phyloP scores from a whole-genome alignment of 192 early-diverging fungal genomes.

The Coemansia sp. region DNA sequence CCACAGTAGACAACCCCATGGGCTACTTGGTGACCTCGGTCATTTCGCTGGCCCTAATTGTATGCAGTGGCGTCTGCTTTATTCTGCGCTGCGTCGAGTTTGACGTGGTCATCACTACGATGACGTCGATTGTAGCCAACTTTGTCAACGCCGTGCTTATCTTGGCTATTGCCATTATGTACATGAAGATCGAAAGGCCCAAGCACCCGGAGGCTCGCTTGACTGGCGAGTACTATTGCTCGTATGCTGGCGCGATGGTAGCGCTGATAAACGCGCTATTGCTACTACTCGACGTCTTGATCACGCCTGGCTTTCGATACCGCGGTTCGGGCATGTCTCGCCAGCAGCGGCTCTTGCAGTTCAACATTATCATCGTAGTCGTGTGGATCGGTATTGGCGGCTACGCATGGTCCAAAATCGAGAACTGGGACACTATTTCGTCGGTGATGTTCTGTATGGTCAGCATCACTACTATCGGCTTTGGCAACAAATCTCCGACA shows the following conservation, averaged over 20 bases:
- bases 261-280: conserved; percentile 46
- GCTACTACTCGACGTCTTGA: conserved; percentile 38
- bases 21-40: conserved; percentile 46
- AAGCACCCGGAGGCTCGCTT: conserved; percentile 42
- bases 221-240: conserved; percentile 54
- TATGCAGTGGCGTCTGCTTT: conserved; percentile 48
- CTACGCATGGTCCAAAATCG: conserved; percentile 54
- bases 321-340: conserved; percentile 58
- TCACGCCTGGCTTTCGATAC: conserved; percentile 55
- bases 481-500: conserved; percentile 46
- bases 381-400: conserved; percentile 59
- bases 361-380: conserved; percentile 53
- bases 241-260: conserved; percentile 49
- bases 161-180: conserved; percentile 50
- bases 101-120: conserved; percentile 43
- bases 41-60: conserved; percentile 50
- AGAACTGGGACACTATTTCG: conserved; percentile 48
- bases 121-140: conserved; percentile 39
- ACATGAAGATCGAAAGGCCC: conserved; percentile 39
- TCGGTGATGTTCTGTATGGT: conserved; percentile 57
- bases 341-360: conserved; percentile 53
- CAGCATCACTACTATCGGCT: conserved; percentile 54
- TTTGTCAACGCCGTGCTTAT: conserved; percentile 46
- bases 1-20: conserved; percentile 39
- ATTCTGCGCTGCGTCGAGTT: conserved; percentile 55